Evolutionary conservation across 805 yeast species (phyloP).

Genomic region (Candida xiaguanensis): DNA sequence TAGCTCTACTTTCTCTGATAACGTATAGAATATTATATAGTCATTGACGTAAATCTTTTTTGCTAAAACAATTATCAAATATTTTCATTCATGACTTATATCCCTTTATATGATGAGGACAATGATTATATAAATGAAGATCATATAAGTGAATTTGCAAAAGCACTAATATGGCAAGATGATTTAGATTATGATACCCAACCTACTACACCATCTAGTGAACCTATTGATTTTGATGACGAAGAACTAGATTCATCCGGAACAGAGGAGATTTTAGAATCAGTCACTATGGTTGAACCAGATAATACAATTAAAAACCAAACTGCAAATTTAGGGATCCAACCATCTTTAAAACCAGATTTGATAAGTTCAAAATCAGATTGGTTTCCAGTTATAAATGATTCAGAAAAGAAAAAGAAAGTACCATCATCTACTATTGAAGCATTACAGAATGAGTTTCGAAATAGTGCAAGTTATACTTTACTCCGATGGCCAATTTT

Average conservation of each 20-base stretch:
- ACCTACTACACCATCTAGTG: slow-evolving; percentile 2
- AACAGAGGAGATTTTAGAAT: slow-evolving; percentile 4
- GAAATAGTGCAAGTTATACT: slow-evolving; percentile 29
- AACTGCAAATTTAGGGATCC: slow-evolving; percentile 1
- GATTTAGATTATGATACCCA: slow-evolving; percentile 16
- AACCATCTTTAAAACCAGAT: slow-evolving; percentile 12
- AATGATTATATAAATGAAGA: slow-evolving; percentile 29
- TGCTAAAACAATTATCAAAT: too few species aligned
- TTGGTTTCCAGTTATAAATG: slow-evolving; percentile 18
- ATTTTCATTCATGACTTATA: background rate
- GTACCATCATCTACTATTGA: slow-evolving; percentile 8
- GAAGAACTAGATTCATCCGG: background rate
- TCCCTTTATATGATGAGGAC: slow-evolving; percentile 16
- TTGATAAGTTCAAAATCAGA: slow-evolving; percentile 24
- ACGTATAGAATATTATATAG: background rate
- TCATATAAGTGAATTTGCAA: slow-evolving; percentile 38
- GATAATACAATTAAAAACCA: slow-evolving; percentile 2
- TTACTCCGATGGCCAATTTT: slow-evolving; percentile 67
- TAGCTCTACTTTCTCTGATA: background rate
- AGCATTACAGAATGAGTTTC: slow-evolving; percentile 31
- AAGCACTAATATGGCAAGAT: slow-evolving; percentile 37
- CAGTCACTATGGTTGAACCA: background rate
- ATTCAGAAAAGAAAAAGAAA: background rate
- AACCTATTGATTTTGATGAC: background rate
- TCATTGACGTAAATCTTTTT: slow-evolving; percentile 1